A percentile compares a stretch with the other conserved stretches of the same genome.
Conservation (phyloP, 805 yeast species). For the Candida mattraensis region DNA sequence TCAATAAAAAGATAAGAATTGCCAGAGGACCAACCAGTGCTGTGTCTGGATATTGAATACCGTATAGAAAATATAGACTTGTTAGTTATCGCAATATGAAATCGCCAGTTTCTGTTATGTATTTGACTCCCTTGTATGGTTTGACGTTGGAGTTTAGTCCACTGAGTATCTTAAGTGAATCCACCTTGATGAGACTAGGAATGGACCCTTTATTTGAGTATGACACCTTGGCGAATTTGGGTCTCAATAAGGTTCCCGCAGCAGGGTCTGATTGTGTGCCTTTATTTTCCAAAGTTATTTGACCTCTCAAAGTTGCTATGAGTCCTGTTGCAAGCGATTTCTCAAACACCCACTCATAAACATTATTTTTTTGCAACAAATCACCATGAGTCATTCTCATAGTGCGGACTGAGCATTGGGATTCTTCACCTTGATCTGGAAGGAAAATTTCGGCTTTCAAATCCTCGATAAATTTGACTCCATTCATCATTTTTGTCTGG, state of each 20-base stretch:
- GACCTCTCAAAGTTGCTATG: slow-evolving; percentile 66
- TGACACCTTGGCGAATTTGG: slow-evolving; percentile 46
- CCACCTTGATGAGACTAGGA: slow-evolving; percentile 75
- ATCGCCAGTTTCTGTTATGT: slow-evolving; percentile 64
- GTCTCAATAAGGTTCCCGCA: slow-evolving; percentile 30
- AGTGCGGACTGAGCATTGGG: slow-evolving; percentile 45
- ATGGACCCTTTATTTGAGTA: slow-evolving; percentile 66
- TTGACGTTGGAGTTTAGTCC: slow-evolving; percentile 62
- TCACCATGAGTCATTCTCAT: slow-evolving; percentile 77
- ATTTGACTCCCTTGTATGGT: slow-evolving; percentile 92
- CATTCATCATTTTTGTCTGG: slow-evolving; percentile 44
- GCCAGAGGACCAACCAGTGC: slow-evolving; percentile 1
- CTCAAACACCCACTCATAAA: slow-evolving; percentile 71
- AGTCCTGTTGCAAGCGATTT: slow-evolving; percentile 59
- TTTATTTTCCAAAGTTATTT: slow-evolving; percentile 14
- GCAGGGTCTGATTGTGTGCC: slow-evolving; percentile 4
- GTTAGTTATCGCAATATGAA: slow-evolving; percentile 40
- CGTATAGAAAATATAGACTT: background rate
- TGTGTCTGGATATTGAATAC: slow-evolving; percentile 10
- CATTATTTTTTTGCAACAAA: slow-evolving; percentile 51
- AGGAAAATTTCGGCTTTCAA: slow-evolving; percentile 41
- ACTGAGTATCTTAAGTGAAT: slow-evolving; percentile 53
- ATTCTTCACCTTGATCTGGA: slow-evolving; percentile 10
- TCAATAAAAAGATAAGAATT: slow-evolving; percentile 22
- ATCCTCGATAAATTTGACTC: slow-evolving; percentile 48